Evolutionary conservation across 352 stramenopile genomes (phyloP).

Genomic region (Aphanomyces cochlioides): DNA sequence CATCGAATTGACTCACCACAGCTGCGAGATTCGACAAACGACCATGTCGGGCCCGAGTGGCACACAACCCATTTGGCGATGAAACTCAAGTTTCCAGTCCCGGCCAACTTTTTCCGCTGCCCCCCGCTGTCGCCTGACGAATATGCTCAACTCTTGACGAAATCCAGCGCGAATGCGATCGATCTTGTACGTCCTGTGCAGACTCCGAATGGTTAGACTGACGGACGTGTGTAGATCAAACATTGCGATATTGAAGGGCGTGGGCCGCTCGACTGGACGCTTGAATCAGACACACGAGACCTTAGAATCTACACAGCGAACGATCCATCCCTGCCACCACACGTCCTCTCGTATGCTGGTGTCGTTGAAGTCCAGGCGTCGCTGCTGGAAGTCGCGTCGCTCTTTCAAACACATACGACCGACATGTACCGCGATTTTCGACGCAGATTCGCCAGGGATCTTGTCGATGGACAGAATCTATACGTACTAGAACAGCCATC

Average conservation of each 20-base stretch:
- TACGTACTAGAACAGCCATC: constrained; percentile 48
- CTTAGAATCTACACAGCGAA: constrained; percentile 67
- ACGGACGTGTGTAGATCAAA: background rate
- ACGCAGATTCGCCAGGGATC: constrained; percentile 33
- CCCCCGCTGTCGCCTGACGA: constrained; percentile 64
- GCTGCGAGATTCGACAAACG: background rate
- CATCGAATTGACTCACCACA: background rate
- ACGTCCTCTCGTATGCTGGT: constrained; percentile 5
- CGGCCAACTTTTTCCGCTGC: constrained; percentile 65
- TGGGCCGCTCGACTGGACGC: constrained; percentile 76
- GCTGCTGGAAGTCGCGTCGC: constrained; percentile 78
- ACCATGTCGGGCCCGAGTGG: too few species aligned
- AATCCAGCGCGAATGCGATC: constrained; percentile 66
- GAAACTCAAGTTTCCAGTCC: constrained; percentile 42
- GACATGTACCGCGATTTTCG: constrained; percentile 56
- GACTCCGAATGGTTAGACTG: too few species aligned
- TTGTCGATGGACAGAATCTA: constrained; percentile 55
- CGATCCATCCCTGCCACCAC: constrained; percentile 1
- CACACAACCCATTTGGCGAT: too few species aligned
- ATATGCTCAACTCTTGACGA: constrained; percentile 52
- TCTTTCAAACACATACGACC: constrained; percentile 80
- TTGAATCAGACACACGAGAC: constrained; percentile 56
- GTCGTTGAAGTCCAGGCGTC: constrained; percentile 63
- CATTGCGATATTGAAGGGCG: constrained; percentile 50
- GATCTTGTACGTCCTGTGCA: constrained; percentile 62